Evolutionary conservation across 331 rosid genomes (phyloP).

Genomic region (Prunus yedoensis): DNA sequence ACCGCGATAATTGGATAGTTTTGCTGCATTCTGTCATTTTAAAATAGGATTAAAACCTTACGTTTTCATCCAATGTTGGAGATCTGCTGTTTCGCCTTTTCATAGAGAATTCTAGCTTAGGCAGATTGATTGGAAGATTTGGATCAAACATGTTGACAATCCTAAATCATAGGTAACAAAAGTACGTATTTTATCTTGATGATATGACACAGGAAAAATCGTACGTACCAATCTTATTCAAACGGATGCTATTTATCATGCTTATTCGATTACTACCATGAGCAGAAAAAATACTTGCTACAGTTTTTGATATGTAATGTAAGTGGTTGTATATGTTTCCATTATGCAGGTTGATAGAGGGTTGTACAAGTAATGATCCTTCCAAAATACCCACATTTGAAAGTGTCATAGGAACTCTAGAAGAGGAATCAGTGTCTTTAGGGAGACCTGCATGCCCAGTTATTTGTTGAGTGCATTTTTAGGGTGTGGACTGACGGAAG

Average conservation of each 20-base stretch:
- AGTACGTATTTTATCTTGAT: no score
- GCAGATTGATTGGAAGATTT: neutral
- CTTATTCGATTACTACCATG: no score
- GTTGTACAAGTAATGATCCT: conserved; percentile 7
- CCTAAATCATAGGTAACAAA: neutral
- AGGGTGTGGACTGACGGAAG: neutral
- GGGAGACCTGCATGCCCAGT: conserved; percentile 19
- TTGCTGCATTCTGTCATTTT: neutral
- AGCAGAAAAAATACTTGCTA: no score
- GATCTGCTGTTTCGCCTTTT: neutral
- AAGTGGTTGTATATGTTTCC: neutral
- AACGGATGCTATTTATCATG: no score
- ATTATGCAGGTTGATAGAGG: conserved; percentile 18
- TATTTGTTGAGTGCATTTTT: neutral
- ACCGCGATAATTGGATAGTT: no score
- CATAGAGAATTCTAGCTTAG: neutral
- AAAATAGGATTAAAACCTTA: neutral
- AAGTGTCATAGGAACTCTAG: conserved; percentile 3
- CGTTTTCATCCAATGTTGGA: neutral
- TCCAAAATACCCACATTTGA: conserved; percentile 3
- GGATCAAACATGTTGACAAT: neutral
- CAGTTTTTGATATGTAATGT: no score
- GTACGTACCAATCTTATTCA: no score
- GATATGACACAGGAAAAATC: no score
- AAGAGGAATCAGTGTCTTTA: conserved; percentile 17